These are phyloP conservation scores for Pelargonium fulgidum DNA, from an alignment of 441 rosid genomes.

Conservation along the genomic window DNA sequence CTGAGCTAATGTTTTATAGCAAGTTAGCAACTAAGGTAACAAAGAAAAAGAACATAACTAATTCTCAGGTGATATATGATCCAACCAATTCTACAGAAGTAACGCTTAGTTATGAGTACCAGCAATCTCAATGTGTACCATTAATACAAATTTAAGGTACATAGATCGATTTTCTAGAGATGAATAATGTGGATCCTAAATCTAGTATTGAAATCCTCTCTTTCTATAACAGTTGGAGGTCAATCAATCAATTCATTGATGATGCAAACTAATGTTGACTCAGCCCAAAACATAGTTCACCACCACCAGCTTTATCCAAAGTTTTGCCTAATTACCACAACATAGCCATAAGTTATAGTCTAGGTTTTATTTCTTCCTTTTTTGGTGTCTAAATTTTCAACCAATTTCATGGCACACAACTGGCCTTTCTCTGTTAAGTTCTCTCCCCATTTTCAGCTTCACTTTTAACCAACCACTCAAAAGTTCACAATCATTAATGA, in stretches of 20 bases:
- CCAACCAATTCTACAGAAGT: not conserved
- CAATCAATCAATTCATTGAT: too few relatives aligned
- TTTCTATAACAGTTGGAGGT: too few relatives aligned
- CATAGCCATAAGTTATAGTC: not conserved
- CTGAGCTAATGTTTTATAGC: not conserved
- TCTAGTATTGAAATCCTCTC: not conserved
- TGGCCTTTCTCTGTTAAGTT: not conserved
- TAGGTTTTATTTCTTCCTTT: too few relatives aligned
- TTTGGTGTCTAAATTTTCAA: not conserved
- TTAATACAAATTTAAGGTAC: not conserved
- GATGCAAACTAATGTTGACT: too few relatives aligned
- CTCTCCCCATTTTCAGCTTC: not conserved
- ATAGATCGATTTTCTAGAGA: not conserved
- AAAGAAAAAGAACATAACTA: not conserved
- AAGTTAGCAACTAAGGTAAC: not conserved
- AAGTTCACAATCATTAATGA: too few relatives aligned
- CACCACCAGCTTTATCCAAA: too few relatives aligned
- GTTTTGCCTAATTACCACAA: not conserved
- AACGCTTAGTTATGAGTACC: not conserved
- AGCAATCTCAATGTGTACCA: not conserved
- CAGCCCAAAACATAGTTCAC: too few relatives aligned
- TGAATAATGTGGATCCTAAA: not conserved
- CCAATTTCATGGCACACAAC: not conserved
- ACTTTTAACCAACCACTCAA: not conserved
- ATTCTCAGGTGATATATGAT: not conserved